Base-by-base conservation (phyloP, 805 yeast species). In the Candida schatavii region DNA sequence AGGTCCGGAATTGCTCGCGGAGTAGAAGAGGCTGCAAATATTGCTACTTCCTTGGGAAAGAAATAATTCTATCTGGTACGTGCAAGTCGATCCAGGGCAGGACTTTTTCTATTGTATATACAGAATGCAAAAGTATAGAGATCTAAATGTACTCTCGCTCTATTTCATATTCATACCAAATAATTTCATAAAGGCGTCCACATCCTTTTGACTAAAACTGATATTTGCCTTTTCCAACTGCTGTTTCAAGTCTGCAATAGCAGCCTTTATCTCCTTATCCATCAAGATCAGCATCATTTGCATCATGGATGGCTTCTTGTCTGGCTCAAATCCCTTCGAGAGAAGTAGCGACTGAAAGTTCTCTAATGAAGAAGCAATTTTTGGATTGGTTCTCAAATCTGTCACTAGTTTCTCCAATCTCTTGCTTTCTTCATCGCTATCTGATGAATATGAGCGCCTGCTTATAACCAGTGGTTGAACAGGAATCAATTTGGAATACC, bases 1-100 rank as follows among this genome's bases (percentile, higher is more conserved):
- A 83, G 96, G 67, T 77, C 88, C 35, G 91, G 88, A 19, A 85
- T 93, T 54, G 80, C 95, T 37, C 77, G 88, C 54, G 96, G 95
- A 30, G 85, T 93, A 20, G 88, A 87, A 62, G 95, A 88, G 59
- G 91, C 97, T 27, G 88, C 97, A n/a, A 75, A 75, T 45, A 85
- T 89, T 42, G 89, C 96, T 11, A 70, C 72, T 22, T 64, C 74
- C 6, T 68, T 70, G 45, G 61, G 72, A 11, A 70, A 70, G 53
- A 65, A 70, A 47, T 55, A 55, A n/a, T n/a, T n/a, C n/a, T n/a
- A n/a, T n/a, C n/a, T n/a, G n/a, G n/a, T n/a, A n/a, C n/a, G 27
- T 23, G 27, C 27, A 23, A 23, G 27, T 7, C 27, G 10, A 23
- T 23, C 27, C 7, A 23, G 11, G 27, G 27, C 10, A 11, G 7